phyloP scores from a whole-genome alignment of 2,329 filamentous ascomycete genomes.

The Claviceps africana region DNA sequence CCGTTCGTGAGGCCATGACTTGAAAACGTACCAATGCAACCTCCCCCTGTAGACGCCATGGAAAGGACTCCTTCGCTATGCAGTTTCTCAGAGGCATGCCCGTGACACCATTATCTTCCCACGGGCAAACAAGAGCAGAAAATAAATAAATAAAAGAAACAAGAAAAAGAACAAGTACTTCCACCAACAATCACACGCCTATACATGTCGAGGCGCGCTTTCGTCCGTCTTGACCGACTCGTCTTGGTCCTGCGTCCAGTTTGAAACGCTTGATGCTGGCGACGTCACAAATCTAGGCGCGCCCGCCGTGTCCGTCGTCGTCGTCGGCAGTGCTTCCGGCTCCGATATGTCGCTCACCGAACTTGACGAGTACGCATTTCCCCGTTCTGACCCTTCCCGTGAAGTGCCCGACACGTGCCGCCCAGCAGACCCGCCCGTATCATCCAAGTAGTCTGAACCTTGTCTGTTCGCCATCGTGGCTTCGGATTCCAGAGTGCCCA shows the following conservation, averaged over 20 bases:
- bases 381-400: not conserved
- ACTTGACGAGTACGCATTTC: not conserved
- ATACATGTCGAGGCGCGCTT: not conserved
- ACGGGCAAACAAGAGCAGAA: not conserved
- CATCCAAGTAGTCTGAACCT: not conserved
- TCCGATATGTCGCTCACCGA: constrained; percentile 2
- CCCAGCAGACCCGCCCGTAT: not conserved
- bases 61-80: constrained; percentile 2
- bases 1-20: not conserved
- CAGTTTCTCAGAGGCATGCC: not conserved
- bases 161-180: not conserved
- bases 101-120: not conserved
- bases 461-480: not conserved
- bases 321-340: not conserved
- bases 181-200: not conserved
- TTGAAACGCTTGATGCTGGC: constrained; percentile 1
- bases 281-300: not conserved
- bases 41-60: not conserved
- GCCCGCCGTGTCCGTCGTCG: not conserved
- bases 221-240: not conserved
- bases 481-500: not conserved
- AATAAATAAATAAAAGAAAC: not conserved
- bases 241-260: constrained; percentile 3
- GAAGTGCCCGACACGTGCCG: not conserved
- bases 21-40: not conserved